These are phyloP conservation scores for Calonectria pauciramosa DNA, from an alignment of 2,329 filamentous ascomycete genomes.

Conservation along the genomic window DNA sequence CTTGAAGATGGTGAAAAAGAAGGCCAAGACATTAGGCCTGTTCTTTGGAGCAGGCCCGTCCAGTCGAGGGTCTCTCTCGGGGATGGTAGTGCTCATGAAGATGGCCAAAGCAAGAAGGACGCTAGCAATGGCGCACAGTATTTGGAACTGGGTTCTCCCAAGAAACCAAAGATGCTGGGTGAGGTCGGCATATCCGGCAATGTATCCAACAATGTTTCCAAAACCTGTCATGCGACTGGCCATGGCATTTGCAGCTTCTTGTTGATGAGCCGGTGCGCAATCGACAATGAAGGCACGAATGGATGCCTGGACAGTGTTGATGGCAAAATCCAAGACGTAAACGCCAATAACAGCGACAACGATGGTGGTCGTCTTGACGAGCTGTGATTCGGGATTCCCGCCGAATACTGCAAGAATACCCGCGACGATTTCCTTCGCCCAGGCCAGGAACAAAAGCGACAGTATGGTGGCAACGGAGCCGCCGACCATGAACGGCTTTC, in stretches of 20 bases:
- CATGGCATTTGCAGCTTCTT: constrained; percentile 95
- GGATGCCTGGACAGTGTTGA: constrained; percentile 96
- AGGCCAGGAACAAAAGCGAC: constrained; percentile 78
- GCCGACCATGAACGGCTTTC: constrained; percentile 84
- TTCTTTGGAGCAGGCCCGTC: constrained; percentile 74
- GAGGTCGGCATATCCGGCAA: constrained; percentile 87
- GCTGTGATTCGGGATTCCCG: constrained; percentile 73
- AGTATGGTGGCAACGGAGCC: constrained; percentile 77
- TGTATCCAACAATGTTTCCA: constrained; percentile 91
- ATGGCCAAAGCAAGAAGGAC: constrained; percentile 79
- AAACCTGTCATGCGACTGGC: constrained; percentile 87
- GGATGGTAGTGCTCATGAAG: constrained; percentile 77
- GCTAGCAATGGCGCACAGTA: constrained; percentile 88
- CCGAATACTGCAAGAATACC: constrained; percentile 79
- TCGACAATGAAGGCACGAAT: constrained; percentile 95
- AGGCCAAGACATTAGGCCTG: constrained; percentile 77
- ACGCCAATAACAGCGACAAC: constrained; percentile 87
- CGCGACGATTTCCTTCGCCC: constrained; percentile 80
- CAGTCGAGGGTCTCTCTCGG: constrained; percentile 83
- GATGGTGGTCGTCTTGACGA: constrained; percentile 77
- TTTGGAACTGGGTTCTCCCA: constrained; percentile 92
- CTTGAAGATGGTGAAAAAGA: constrained; percentile 83
- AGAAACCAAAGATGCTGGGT: constrained; percentile 82
- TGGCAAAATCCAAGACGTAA: constrained; percentile 92
- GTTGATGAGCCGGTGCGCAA: constrained; percentile 91